phyloP scores from a whole-genome alignment of 2,329 filamentous ascomycete species.

The Penicillium sp. region DNA sequence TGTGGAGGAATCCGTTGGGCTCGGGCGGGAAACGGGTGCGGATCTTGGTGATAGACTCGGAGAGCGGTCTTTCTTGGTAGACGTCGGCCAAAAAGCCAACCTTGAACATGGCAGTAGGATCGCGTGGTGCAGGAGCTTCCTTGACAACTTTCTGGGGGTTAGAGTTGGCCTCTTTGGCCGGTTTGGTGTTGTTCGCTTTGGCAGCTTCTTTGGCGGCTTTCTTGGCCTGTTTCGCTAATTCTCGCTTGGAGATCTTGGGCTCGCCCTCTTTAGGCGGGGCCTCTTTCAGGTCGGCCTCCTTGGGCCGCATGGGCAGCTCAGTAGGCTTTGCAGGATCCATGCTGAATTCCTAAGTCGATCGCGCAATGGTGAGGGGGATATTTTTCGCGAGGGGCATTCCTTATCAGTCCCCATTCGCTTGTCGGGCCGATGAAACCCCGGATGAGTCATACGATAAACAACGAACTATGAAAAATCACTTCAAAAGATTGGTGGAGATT shows the following conservation, averaged over 20 bases:
- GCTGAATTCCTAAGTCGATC: conserved; percentile 8
- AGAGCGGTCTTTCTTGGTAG: conserved; percentile 57
- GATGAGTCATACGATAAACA: conserved; percentile 20
- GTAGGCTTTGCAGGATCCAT: conserved; percentile 25
- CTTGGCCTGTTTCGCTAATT: conserved; percentile 18
- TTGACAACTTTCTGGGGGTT: conserved; percentile 33
- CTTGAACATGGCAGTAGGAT: conserved; percentile 67
- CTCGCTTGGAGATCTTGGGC: conserved; percentile 36
- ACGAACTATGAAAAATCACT: not conserved
- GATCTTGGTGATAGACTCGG: conserved; percentile 33
- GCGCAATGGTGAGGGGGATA: conserved; percentile 18
- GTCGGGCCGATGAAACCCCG: conserved; percentile 25
- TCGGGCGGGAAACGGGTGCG: conserved; percentile 74
- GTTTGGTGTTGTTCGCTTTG: conserved; percentile 31
- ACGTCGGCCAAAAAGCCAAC: conserved; percentile 69
- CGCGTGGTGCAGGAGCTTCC: conserved; percentile 28
- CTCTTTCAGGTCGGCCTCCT: conserved; percentile 7
- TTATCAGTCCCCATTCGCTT: conserved; percentile 26
- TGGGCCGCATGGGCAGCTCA: conserved; percentile 23
- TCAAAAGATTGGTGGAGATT: not conserved
- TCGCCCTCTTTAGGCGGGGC: conserved; percentile 6
- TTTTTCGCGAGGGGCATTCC: conserved; percentile 23
- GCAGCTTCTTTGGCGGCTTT: conserved; percentile 32
- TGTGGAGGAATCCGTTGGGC: conserved; percentile 89
- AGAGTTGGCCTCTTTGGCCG: conserved; percentile 48